Evolutionary conservation across 768 basidiomycete genomes (phyloP).

Genomic region (Neoboletus magnificus): DNA sequence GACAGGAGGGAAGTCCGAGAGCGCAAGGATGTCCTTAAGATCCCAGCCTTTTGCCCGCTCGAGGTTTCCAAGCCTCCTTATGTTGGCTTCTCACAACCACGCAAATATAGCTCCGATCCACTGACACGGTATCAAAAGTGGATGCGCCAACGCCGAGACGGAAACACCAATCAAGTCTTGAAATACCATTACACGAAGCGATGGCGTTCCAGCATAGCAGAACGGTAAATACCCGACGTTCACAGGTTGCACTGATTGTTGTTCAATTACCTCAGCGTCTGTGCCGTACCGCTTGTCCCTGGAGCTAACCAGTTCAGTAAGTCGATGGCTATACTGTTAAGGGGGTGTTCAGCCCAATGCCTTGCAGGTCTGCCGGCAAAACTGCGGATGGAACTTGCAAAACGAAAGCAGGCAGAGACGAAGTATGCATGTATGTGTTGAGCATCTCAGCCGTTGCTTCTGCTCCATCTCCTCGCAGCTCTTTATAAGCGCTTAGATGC

Average conservation of each 20-base stretch:
- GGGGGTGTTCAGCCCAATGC: background rate
- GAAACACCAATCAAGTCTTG: constrained; percentile 33
- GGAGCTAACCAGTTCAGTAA: constrained; percentile 52
- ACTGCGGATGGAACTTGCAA: constrained; percentile 38
- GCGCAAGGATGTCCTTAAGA: constrained; percentile 39
- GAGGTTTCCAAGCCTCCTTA: constrained; percentile 6
- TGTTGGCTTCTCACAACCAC: constrained; percentile 49
- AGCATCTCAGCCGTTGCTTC: background rate
- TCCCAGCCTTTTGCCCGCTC: constrained; percentile 45
- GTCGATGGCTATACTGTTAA: constrained; percentile 7
- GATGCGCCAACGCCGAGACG: constrained; percentile 31
- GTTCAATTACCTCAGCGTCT: constrained; percentile 36
- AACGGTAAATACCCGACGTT: constrained; percentile 41
- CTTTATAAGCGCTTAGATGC: constrained; percentile 57
- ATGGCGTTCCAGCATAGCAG: constrained; percentile 41
- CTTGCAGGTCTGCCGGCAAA: constrained; percentile 41
- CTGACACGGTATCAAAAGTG: constrained; percentile 40
- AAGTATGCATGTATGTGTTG: constrained; percentile 26
- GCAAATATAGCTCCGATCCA: constrained; percentile 43
- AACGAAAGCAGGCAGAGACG: constrained; percentile 23
- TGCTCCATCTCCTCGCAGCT: constrained; percentile 32
- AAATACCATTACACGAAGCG: constrained; percentile 54
- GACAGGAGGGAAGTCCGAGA: constrained; percentile 34
- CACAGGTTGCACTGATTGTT: background rate
- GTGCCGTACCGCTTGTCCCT: constrained; percentile 50